A percentile compares a stretch with the other conserved stretches of the same genome.
phyloP scores from a whole-genome alignment of 2,329 filamentous ascomycete species.

The Ophiocordyceps sinensis region DNA sequence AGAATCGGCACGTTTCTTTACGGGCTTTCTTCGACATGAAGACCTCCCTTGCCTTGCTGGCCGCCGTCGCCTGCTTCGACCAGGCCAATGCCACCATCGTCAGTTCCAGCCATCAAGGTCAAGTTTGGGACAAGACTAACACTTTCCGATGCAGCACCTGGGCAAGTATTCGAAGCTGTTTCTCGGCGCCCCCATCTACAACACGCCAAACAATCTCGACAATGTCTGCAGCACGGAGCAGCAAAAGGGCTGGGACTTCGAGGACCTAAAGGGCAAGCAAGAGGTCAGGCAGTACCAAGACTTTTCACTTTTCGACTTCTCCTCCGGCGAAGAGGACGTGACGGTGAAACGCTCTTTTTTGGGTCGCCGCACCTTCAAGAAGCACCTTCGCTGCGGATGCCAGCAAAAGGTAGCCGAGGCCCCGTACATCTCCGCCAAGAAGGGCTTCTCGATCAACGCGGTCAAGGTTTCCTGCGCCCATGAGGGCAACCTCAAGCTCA shows the following conservation, averaged over 20 bases:
- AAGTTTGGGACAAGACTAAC: not conserved
- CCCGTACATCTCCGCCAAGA: slow-evolving; percentile 39
- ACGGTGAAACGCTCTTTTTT: slow-evolving; percentile 43
- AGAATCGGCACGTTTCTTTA: too few relatives aligned
- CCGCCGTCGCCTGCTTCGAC: slow-evolving; percentile 35
- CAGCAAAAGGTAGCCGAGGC: slow-evolving; percentile 27
- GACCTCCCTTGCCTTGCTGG: slow-evolving; percentile 31
- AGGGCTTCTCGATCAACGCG: slow-evolving; percentile 55
- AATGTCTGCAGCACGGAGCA: slow-evolving; percentile 66
- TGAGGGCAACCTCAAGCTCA: slow-evolving; percentile 68
- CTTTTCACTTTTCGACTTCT: slow-evolving; percentile 56
- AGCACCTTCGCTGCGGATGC: slow-evolving; percentile 46
- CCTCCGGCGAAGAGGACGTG: slow-evolving; percentile 30
- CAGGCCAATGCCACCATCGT: slow-evolving; percentile 33
- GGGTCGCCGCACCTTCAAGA: slow-evolving; percentile 36
- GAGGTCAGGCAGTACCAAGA: slow-evolving; percentile 53
- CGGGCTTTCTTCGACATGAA: slow-evolving; percentile 29
- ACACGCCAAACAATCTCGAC: slow-evolving; percentile 55
- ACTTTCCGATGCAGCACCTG: not conserved
- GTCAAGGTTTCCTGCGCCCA: slow-evolving; percentile 62
- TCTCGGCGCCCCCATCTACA: slow-evolving; percentile 33
- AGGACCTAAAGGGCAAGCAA: slow-evolving; percentile 30
- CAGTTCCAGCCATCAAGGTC: not conserved
- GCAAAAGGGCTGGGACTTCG: slow-evolving; percentile 57
- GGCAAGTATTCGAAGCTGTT: not conserved